A percentile compares a stretch with the other conserved stretches of the same genome.
These are phyloP conservation scores for Recurvomyces mirabilis DNA, from an alignment of 495 filamentous ascomycete genomes.

Conservation along the genomic window DNA sequence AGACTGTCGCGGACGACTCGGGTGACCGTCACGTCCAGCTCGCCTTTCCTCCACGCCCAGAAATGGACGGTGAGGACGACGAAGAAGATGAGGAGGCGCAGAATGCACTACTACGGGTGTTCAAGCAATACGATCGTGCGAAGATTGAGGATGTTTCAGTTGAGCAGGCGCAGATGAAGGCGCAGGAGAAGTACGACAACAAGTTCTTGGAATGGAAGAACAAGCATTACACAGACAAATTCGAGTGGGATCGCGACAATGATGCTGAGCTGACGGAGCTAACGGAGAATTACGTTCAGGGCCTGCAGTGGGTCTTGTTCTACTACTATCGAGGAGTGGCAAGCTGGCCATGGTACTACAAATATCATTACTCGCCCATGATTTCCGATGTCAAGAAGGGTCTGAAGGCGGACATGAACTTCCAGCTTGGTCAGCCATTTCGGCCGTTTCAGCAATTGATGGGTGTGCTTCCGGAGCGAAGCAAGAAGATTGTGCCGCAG, in stretches of 20 bases:
- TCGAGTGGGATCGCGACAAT: constrained; percentile 77
- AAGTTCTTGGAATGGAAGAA: constrained; percentile 89
- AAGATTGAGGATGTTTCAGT: constrained; percentile 68
- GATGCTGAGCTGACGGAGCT: constrained; percentile 71
- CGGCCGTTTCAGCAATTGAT: constrained; percentile 92
- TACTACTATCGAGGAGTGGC: constrained; percentile 97
- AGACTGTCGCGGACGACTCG: constrained; percentile 63
- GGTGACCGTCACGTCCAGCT: constrained; percentile 72
- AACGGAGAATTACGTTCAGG: constrained; percentile 94
- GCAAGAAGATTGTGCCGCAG: constrained; percentile 83
- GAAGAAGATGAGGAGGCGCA: constrained; percentile 78
- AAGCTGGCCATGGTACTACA: constrained; percentile 98
- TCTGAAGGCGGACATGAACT: constrained; percentile 75
- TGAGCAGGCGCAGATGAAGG: constrained; percentile 62
- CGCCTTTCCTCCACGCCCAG: constrained; percentile 48
- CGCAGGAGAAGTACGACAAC: constrained; percentile 71
- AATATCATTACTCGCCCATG: constrained; percentile 95
- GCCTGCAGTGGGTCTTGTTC: constrained; percentile 93
- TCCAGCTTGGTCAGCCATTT: constrained; percentile 88
- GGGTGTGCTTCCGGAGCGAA: constrained; percentile 94
- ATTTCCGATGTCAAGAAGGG: constrained; percentile 93
- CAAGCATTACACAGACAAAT: constrained; percentile 81
- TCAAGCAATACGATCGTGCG: constrained; percentile 82
- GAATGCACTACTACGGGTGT: constrained; percentile 67
- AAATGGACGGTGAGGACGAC: constrained; percentile 44